Conservation (phyloP, 2,329 filamentous ascomycete genomes). For the Fusarium sp. region DNA sequence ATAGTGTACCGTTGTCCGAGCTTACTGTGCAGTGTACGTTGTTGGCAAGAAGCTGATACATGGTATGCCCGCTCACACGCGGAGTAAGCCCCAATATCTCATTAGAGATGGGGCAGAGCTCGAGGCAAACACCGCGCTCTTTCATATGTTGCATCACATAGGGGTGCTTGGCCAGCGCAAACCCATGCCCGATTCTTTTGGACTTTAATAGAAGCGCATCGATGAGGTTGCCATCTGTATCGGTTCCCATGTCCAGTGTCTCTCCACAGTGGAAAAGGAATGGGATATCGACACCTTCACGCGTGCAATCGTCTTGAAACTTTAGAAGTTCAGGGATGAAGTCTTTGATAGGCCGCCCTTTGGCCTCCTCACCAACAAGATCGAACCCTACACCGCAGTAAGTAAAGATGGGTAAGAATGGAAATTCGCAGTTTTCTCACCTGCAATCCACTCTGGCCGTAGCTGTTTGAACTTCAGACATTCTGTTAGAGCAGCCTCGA, state of each 20-base stretch:
- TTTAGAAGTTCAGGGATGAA: slow-evolving; percentile 68
- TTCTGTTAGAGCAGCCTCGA: slow-evolving; percentile 68
- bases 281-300: slow-evolving; percentile 68
- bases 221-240: slow-evolving; percentile 75
- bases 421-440: slow-evolving; percentile 55
- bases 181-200: slow-evolving; percentile 81
- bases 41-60: slow-evolving; percentile 77
- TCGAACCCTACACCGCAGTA: slow-evolving; percentile 68
- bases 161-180: slow-evolving; percentile 75
- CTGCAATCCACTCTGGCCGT: slow-evolving; percentile 73
- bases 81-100: slow-evolving; percentile 79
- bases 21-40: slow-evolving; percentile 80
- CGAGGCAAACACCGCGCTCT: slow-evolving; percentile 74
- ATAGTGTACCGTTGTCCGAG: slow-evolving; percentile 81
- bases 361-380: slow-evolving; percentile 76
- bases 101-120: slow-evolving; percentile 83
- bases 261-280: slow-evolving; percentile 85
- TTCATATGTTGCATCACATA: slow-evolving; percentile 76
- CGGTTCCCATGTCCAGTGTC: slow-evolving; percentile 74
- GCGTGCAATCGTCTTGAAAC: slow-evolving; percentile 67
- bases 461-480: slow-evolving; percentile 71
- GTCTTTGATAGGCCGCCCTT: slow-evolving; percentile 69
- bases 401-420: background rate
- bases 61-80: slow-evolving; percentile 73
- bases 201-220: slow-evolving; percentile 75